Percentiles rank a stretch among this genome's conserved stretches.
Evolutionary conservation across 768 basidiomycete genomes (phyloP).

Genomic region (Boletus rubroflammeus): DNA sequence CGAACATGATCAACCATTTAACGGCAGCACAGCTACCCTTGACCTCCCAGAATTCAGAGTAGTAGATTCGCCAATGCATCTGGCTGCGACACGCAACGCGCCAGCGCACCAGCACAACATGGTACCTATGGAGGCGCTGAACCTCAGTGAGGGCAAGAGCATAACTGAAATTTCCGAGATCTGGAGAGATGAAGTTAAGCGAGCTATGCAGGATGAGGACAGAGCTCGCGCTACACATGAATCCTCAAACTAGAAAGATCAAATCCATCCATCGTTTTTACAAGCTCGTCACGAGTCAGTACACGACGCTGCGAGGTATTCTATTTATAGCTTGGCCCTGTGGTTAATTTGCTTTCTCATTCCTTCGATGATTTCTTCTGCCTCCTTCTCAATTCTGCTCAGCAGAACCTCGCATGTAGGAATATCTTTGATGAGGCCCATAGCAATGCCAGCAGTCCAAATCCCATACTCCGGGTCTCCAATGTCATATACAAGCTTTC

Average conservation of each 20-base stretch:
- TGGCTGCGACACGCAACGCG: slow-evolving; percentile 58
- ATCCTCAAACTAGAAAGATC: neutral
- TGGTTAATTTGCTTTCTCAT: slow-evolving; percentile 31
- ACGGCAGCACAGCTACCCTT: neutral
- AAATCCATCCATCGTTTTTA: neutral
- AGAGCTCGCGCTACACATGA: neutral
- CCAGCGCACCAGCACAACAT: slow-evolving; percentile 85
- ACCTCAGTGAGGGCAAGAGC: slow-evolving; percentile 66
- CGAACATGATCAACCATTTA: neutral
- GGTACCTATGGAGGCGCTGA: slow-evolving; percentile 87
- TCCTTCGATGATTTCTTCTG: slow-evolving; percentile 59
- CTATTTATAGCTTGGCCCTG: slow-evolving; percentile 21
- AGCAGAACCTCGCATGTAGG: slow-evolving; percentile 78
- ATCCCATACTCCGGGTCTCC: slow-evolving; percentile 88
- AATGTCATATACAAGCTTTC: slow-evolving; percentile 71
- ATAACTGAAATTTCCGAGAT: slow-evolving; percentile 69
- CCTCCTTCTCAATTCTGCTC: slow-evolving; percentile 66
- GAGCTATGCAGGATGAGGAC: slow-evolving; percentile 24
- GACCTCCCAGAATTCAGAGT: slow-evolving; percentile 50
- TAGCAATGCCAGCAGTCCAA: slow-evolving; percentile 66
- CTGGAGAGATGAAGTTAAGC: slow-evolving; percentile 55
- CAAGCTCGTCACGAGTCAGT: neutral
- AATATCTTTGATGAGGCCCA: slow-evolving; percentile 79
- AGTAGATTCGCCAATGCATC: slow-evolving; percentile 74
- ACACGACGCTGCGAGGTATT: slow-evolving; percentile 1